Base-by-base conservation (phyloP, 495 filamentous ascomycete genomes). In the Aspergillus funiculosus region DNA sequence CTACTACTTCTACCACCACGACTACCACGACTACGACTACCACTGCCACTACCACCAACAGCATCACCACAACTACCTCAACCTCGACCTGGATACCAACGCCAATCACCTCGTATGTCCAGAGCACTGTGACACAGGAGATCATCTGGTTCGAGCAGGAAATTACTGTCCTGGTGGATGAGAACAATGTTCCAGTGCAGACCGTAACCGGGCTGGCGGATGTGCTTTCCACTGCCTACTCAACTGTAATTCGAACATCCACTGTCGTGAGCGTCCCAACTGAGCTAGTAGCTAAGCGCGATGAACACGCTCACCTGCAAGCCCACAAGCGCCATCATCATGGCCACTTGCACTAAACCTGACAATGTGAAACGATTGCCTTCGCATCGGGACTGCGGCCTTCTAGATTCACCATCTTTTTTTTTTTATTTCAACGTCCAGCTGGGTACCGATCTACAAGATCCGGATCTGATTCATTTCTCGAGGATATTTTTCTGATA, bases 101-200 rank as follows among this genome's bases (percentile, higher is more conserved):
- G 10, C 53, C 63, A 2, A 59, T 53, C 11, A 62, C 61, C 0
- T 59, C 53, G 6, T 57, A 56, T 11, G 40, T 56, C 10, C 9
- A 59, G 24, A 58, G 58, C n/a, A 46, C 49, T 7, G 37, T 66
- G 27, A 59, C 56, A 0, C 57, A 69, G 26, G 62, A 66, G 29
- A 51, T 66, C n/a, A 50, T 74, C 17, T 66, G 61, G 30, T 35
- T 71, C 19, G 52, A 64, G 30, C 58, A 60, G 17, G 57, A 71
- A 17, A 49, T 74, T n/a, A 37, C 58, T n/a, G 53, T 74, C 43
- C 19, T 63, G 26, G 48, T 65, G n/a, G 60, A 67, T 37, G 56
- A 35, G 1, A 37, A 62, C 5, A 59, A 61, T 8, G 20, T 34
- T 10, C 56, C 59, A 0, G 44, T 57, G 28, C 41, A 53, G 20